Conservation (phyloP, 208 protist species). For the Trypanosoma boissoni region DNA sequence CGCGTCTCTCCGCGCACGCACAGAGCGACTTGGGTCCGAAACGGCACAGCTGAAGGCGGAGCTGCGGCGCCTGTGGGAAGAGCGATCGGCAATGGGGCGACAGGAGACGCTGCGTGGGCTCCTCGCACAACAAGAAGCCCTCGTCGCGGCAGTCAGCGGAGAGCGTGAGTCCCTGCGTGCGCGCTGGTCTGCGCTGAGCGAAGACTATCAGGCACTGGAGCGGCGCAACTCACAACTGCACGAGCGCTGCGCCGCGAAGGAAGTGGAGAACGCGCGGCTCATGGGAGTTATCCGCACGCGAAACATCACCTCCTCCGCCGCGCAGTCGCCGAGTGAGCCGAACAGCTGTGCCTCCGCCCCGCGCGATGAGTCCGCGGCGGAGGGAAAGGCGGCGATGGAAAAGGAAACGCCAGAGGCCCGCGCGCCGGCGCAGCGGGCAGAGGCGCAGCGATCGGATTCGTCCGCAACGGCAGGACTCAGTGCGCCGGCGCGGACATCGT, state of each 20-base stretch:
- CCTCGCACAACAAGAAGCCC: conserved; percentile 46
- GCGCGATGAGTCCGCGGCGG: neutral
- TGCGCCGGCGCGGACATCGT: conserved; percentile 14
- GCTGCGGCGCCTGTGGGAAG: conserved; percentile 33
- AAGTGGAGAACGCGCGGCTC: conserved; percentile 63
- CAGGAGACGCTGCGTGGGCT: conserved; percentile 53
- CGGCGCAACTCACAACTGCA: conserved; percentile 69
- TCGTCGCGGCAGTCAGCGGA: conserved; percentile 44
- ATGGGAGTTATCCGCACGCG: conserved; percentile 30
- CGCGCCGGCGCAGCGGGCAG: too few relatives aligned
- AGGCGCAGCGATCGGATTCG: conserved; percentile 2
- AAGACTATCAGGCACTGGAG: conserved; percentile 67
- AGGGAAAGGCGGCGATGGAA: neutral
- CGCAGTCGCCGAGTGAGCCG: neutral
- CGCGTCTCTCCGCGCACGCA: neutral
- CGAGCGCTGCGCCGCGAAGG: conserved; percentile 67
- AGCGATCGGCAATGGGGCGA: conserved; percentile 10
- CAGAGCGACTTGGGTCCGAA: conserved; percentile 8
- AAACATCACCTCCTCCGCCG: conserved; percentile 1
- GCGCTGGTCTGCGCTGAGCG: conserved; percentile 49
- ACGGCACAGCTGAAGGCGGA: conserved; percentile 36
- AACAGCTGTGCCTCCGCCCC: too few relatives aligned
- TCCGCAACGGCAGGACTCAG: conserved; percentile 13
- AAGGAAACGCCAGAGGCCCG: too few relatives aligned
- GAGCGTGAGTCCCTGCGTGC: conserved; percentile 53